These are phyloP conservation scores for Aspergillus cavernicola DNA, from an alignment of 495 filamentous ascomycete species.

Conservation along the genomic window DNA sequence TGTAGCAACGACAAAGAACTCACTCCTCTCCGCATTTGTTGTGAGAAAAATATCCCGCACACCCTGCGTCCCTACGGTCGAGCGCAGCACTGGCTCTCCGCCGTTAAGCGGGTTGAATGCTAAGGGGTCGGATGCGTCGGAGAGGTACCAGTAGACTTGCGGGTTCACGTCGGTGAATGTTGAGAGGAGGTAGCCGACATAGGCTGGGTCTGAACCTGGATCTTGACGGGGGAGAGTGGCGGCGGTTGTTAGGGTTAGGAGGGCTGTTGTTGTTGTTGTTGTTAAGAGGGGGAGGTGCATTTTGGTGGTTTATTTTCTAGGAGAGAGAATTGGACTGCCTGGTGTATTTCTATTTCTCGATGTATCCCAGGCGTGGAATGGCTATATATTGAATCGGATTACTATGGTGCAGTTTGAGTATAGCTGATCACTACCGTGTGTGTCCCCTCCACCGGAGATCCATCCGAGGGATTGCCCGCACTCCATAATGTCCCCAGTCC, in stretches of 20 bases:
- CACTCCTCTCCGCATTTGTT: not conserved
- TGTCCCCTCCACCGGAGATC: too few relatives aligned
- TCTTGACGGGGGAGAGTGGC: not conserved
- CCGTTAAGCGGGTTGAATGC: constrained; percentile 9
- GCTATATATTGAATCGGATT: too few relatives aligned
- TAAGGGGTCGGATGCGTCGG: not conserved
- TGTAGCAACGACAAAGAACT: constrained; percentile 12
- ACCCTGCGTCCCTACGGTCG: not conserved
- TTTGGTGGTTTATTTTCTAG: not conserved
- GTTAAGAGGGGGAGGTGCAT: not conserved
- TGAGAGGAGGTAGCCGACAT: constrained; percentile 11
- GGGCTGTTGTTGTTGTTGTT: not conserved
- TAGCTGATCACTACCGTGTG: too few relatives aligned
- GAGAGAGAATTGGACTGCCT: too few relatives aligned
- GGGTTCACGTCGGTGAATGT: constrained; percentile 11
- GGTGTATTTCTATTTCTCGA: too few relatives aligned
- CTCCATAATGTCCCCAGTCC: too few relatives aligned
- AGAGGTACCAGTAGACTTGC: constrained; percentile 11
- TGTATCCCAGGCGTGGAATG: not conserved
- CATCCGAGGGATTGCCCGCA: too few relatives aligned
- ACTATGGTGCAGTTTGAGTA: too few relatives aligned
- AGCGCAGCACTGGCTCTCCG: constrained; percentile 1
- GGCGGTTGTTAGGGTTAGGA: not conserved
- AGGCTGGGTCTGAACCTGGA: too few relatives aligned
- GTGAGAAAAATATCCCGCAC: constrained; percentile 10